phyloP scores from a whole-genome alignment of 2,329 filamentous ascomycete species.

The Allantophomopsis cytisporea region DNA sequence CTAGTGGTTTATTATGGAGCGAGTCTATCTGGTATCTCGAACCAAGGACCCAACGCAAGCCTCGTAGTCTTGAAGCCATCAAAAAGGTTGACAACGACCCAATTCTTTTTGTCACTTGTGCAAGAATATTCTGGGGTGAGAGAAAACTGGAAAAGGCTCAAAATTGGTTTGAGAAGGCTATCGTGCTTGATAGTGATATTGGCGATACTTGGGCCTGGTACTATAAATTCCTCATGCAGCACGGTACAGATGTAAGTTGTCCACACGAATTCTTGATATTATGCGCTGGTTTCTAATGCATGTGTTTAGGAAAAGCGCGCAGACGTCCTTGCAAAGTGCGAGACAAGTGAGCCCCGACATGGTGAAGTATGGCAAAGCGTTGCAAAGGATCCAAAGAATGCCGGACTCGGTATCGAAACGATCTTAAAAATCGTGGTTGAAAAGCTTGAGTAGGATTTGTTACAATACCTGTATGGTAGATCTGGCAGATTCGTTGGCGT shows the following conservation, averaged over 20 bases:
- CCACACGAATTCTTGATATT: background rate
- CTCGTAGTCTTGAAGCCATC: slow-evolving; percentile 83
- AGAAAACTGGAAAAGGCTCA: slow-evolving; percentile 85
- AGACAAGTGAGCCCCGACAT: slow-evolving; percentile 75
- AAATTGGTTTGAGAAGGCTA: slow-evolving; percentile 94
- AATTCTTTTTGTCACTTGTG: slow-evolving; percentile 78
- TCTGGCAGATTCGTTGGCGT: no score
- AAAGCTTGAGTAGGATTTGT: slow-evolving; percentile 12
- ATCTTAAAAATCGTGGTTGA: slow-evolving; percentile 67
- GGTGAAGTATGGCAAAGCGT: slow-evolving; percentile 85
- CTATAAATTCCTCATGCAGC: slow-evolving; percentile 81
- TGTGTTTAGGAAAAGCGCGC: slow-evolving; percentile 58
- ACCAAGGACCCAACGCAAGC: slow-evolving; percentile 80
- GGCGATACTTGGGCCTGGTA: slow-evolving; percentile 99
- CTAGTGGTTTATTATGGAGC: slow-evolving; percentile 76
- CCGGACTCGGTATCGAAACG: slow-evolving; percentile 62
- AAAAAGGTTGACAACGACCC: slow-evolving; percentile 94
- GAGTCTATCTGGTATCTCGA: slow-evolving; percentile 96
- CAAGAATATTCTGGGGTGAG: slow-evolving; percentile 92
- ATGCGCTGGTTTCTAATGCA: slow-evolving; percentile 3
- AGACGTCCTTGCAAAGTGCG: slow-evolving; percentile 72
- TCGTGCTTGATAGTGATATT: slow-evolving; percentile 71
- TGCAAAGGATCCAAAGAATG: slow-evolving; percentile 76
- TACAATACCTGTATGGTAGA: no score
- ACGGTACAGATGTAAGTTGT: slow-evolving; percentile 60